These are phyloP conservation scores for Kazachstania martiniae DNA, from an alignment of 805 yeast genomes.

Conservation along the genomic window DNA sequence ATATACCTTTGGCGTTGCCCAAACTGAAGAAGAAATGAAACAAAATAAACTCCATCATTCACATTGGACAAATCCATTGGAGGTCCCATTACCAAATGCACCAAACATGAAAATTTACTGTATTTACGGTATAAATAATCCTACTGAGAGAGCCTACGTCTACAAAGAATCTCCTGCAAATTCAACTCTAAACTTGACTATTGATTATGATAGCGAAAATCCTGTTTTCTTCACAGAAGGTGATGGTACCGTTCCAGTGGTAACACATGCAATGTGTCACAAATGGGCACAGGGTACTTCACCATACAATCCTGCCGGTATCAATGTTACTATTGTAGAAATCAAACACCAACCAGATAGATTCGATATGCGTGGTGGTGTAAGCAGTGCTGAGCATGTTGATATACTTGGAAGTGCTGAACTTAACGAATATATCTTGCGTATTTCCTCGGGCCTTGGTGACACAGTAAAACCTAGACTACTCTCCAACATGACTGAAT, in stretches of 20 bases:
- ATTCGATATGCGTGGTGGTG: conserved; percentile 94
- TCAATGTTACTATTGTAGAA: conserved; percentile 72
- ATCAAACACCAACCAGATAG: conserved; percentile 88
- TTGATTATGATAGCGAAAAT: conserved; percentile 48
- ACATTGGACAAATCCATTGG: conserved; percentile 93
- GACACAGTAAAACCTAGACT: conserved; percentile 49
- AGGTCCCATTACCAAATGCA: conserved; percentile 84
- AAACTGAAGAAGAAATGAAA: conserved; percentile 43
- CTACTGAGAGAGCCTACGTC: conserved; percentile 87
- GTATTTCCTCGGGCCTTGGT: conserved; percentile 76
- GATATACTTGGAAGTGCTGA: conserved; percentile 92
- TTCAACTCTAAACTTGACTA: conserved; percentile 54
- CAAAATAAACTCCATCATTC: conserved; percentile 58
- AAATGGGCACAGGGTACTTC: conserved; percentile 63
- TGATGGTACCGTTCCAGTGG: conserved; percentile 86
- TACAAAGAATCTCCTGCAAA: conserved; percentile 50
- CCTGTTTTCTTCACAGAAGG: conserved; percentile 85
- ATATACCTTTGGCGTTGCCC: conserved; percentile 73
- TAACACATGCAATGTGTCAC: conserved; percentile 86
- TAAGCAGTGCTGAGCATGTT: conserved; percentile 95
- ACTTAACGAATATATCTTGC: conserved; percentile 72
- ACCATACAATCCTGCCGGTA: conserved; percentile 70
- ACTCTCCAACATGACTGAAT: conserved; percentile 48
- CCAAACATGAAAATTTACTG: conserved; percentile 85
- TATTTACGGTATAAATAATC: conserved; percentile 93